Conservation (phyloP, 768 basidiomycete genomes). For the Coprinopsis sp. region DNA sequence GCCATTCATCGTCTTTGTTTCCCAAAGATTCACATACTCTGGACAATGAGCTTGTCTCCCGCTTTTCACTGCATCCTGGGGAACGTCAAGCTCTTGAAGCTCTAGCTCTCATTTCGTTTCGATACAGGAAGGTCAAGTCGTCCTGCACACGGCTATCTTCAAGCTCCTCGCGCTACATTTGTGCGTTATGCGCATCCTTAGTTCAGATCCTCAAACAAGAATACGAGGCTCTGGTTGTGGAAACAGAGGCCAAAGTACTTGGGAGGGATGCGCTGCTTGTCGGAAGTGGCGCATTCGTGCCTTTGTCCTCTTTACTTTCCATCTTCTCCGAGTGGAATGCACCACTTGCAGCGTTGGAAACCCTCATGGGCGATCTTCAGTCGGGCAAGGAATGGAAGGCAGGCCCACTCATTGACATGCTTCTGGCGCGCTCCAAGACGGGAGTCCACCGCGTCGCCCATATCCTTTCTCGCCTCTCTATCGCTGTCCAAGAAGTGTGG, state of each 20-base stretch:
- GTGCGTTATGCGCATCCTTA: constrained; percentile 71
- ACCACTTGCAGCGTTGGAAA: constrained; percentile 67
- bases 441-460: constrained; percentile 73
- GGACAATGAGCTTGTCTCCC: constrained; percentile 58
- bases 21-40: constrained; percentile 50
- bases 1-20: constrained; percentile 85
- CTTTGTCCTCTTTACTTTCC: constrained; percentile 78
- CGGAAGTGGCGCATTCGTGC: constrained; percentile 78
- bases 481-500: constrained; percentile 79
- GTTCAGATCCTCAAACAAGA: constrained; percentile 71
- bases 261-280: constrained; percentile 72
- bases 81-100: constrained; percentile 82
- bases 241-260: constrained; percentile 78
- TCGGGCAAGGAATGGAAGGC: constrained; percentile 58
- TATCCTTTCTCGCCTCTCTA: constrained; percentile 67
- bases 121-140: constrained; percentile 69
- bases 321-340: constrained; percentile 87
- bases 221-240: constrained; percentile 74
- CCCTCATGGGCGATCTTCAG: constrained; percentile 60
- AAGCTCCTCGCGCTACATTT: constrained; percentile 71
- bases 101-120: constrained; percentile 67
- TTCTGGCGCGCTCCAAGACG: constrained; percentile 66
- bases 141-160: constrained; percentile 47
- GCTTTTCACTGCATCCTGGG: constrained; percentile 89
- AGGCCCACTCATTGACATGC: constrained; percentile 76